Evolutionary conservation across 768 basidiomycete species (phyloP), one percentile per base, ranked within the genome.

Genomic region (Kondoa subrosea): DNA sequence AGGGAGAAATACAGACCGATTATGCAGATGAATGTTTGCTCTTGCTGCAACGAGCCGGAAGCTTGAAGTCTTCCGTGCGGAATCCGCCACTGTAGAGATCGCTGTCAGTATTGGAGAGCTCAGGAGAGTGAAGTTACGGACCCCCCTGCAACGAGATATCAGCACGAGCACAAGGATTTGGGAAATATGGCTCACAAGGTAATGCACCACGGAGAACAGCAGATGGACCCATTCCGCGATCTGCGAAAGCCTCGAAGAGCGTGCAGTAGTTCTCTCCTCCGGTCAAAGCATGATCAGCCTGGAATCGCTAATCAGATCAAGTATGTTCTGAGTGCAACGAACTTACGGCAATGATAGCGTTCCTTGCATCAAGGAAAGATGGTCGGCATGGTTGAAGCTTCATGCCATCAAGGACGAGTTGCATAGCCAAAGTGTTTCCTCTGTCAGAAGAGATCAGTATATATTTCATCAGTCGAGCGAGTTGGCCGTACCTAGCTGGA

Each of bases 351-450:
- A 69, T 3, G 61, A 70, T 72, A 33, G 72, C 72, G 58, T 71
- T 72, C 21, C 68, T 69, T 16, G 71, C 67, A 64, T 66, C 62
- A 26, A 66, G 65, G 71, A 72, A 70, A 25, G 66, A 57, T 4
- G 93, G 93, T 30, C 86, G 82, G 79, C 93, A 99, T 2, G 86
- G 84, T 76, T 96, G 92, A 57, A 95, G 80, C 82, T 96, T 96
- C 91, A 99, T 93, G 12, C 82, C 91, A 75, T 87, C 85, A 31
- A 97, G 66, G 57, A 95, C 86, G 58, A 96, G 85, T 76, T 84
- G 83, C 63, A 26, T 33, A 30, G 57, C 33, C 15, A 57, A 26
- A 50, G 29, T 61, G 30, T 59, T 61, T 30, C 30, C 29, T 69
- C 66, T 61, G 72, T 64, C 64, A 63, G 57, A 34, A 58, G 16